A percentile compares a stretch with the other conserved stretches of the same genome.
phyloP scores from a whole-genome alignment of 2,329 filamentous ascomycete species.

The Ophiostoma quercus region DNA sequence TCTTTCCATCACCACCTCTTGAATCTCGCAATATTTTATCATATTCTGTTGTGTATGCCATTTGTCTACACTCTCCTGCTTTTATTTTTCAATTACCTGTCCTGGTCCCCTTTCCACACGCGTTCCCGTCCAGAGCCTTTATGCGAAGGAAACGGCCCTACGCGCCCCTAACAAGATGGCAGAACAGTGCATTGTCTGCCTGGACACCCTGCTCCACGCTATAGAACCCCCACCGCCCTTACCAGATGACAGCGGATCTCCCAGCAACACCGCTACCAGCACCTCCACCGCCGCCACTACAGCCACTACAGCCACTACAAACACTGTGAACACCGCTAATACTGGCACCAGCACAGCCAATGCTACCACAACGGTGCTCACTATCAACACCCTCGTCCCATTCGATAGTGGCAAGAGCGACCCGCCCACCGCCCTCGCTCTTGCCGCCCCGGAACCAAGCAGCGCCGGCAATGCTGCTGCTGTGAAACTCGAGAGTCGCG shows the following conservation, averaged over 20 bases:
- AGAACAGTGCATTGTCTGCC: slow-evolving; percentile 66
- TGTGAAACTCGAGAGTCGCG: neutral
- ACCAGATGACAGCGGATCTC: slow-evolving; percentile 19
- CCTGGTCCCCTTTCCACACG: neutral
- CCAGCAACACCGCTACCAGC: slow-evolving; percentile 14
- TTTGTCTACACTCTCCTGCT: neutral
- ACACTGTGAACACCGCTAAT: neutral
- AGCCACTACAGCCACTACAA: neutral
- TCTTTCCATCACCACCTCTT: slow-evolving; percentile 6
- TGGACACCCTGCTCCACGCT: slow-evolving; percentile 50
- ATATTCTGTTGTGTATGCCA: neutral
- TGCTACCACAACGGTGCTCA: slow-evolving; percentile 16
- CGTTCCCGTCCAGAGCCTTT: slow-evolving; percentile 14
- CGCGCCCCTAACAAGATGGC: slow-evolving; percentile 37
- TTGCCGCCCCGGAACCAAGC: slow-evolving; percentile 13
- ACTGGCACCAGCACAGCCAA: slow-evolving; percentile 10
- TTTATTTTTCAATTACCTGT: neutral
- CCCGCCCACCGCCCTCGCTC: slow-evolving; percentile 9
- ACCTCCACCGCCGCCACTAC: slow-evolving; percentile 19
- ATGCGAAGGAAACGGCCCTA: slow-evolving; percentile 26
- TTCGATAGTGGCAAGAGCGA: slow-evolving; percentile 6
- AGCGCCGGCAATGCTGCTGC: neutral
- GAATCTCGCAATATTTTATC: neutral
- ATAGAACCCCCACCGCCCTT: slow-evolving; percentile 29
- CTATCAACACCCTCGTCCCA: slow-evolving; percentile 10